phyloP scores from a whole-genome alignment of 2,329 filamentous ascomycete genomes.

The Clarireedia monteithiana region DNA sequence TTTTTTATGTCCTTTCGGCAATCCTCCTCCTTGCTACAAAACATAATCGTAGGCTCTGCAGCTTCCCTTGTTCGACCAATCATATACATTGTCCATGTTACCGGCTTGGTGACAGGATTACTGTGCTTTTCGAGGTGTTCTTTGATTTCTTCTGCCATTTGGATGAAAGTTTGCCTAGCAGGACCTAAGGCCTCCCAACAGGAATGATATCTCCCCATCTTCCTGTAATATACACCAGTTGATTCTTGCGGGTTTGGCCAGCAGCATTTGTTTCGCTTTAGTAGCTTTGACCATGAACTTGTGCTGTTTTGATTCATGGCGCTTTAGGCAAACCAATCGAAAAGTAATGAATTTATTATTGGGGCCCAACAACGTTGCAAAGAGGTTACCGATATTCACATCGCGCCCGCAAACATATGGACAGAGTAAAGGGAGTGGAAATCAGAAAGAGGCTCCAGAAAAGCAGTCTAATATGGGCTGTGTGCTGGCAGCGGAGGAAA shows the following conservation, averaged over 20 bases:
- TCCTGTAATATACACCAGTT: neutral
- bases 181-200: constrained; percentile 11
- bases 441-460: too few relatives aligned
- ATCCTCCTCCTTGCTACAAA: constrained; percentile 1
- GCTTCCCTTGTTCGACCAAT: constrained; percentile 4
- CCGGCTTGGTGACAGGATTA: constrained; percentile 5
- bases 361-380: too few relatives aligned
- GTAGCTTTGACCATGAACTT: too few relatives aligned
- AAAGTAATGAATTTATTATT: too few relatives aligned
- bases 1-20: constrained; percentile 5
- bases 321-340: too few relatives aligned
- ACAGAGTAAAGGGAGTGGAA: too few relatives aligned
- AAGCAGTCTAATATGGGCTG: too few relatives aligned
- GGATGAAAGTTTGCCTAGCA: constrained; percentile 6
- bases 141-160: constrained; percentile 11
- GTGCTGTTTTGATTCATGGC: too few relatives aligned
- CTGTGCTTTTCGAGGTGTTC: constrained; percentile 9
- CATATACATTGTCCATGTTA: constrained; percentile 12
- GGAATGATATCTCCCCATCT: neutral
- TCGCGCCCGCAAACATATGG: too few relatives aligned
- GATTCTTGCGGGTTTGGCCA: constrained; percentile 7
- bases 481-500: too few relatives aligned
- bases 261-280: too few relatives aligned
- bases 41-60: constrained; percentile 11
- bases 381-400: too few relatives aligned